A percentile compares a stretch with the other conserved stretches of the same genome.
These are phyloP conservation scores for Aegilops speltoides DNA, from an alignment of 176 grass and related monocot species.

Conservation along the genomic window DNA sequence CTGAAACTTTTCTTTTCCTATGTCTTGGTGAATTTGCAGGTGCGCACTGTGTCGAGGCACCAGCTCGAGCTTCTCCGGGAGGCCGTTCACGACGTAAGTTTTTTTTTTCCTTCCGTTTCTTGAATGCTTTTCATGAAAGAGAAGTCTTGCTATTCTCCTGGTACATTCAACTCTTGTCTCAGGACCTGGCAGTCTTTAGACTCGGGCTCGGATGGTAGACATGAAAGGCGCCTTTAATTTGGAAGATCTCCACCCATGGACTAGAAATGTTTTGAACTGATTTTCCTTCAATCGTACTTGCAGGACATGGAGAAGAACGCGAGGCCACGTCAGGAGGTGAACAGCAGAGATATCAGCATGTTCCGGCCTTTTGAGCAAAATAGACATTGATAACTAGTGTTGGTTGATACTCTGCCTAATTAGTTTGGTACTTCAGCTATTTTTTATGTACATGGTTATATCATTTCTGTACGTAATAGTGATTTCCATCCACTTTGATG, in stretches of 20 bases:
- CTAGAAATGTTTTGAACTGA: neutral
- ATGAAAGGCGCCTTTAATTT: neutral
- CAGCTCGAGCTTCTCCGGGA: slow-evolving; percentile 63
- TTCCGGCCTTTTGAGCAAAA: slow-evolving; percentile 18
- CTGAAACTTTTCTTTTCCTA: neutral
- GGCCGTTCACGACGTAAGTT: slow-evolving; percentile 72
- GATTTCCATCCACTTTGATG: neutral
- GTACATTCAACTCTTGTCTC: neutral
- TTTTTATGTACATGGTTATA: neutral
- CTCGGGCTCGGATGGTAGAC: no score
- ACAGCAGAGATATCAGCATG: slow-evolving; percentile 42
- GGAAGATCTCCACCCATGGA: neutral
- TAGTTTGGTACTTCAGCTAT: no score
- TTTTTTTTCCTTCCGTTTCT: neutral
- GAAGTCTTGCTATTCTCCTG: neutral
- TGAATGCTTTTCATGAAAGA: neutral
- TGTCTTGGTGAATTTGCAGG: slow-evolving; percentile 15
- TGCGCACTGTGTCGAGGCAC: slow-evolving; percentile 47
- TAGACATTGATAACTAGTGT: neutral
- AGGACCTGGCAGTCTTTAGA: no score
- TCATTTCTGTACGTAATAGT: neutral
- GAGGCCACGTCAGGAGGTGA: slow-evolving; percentile 52
- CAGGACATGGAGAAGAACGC: slow-evolving; percentile 60
- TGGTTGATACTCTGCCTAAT: no score
- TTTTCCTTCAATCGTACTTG: neutral